Conservation (phyloP, 2,329 filamentous ascomycete species). For the Neospermospora avenae region DNA sequence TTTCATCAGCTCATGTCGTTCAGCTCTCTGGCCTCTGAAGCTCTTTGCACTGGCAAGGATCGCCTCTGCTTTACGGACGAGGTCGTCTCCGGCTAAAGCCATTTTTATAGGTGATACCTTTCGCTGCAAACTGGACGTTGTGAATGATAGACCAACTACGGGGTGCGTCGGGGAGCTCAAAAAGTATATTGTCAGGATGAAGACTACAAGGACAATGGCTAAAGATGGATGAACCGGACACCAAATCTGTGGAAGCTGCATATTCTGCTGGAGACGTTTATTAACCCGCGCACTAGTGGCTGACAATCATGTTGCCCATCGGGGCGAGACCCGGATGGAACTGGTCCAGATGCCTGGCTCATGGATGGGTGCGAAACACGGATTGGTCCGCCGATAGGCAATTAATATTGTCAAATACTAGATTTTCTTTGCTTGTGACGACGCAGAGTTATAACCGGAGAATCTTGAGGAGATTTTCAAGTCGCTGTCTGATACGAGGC, state of each 20-base stretch:
- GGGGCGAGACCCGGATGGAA: neutral
- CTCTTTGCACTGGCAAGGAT: constrained; percentile 13
- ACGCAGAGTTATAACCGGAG: no score
- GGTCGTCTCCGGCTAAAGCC: neutral
- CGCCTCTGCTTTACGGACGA: constrained; percentile 5
- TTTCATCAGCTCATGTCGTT: constrained; percentile 17
- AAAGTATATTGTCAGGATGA: neutral
- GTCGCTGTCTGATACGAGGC: no score
- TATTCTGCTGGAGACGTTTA: no score
- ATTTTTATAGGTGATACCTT: neutral
- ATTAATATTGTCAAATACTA: no score
- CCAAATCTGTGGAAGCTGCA: neutral
- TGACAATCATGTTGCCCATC: neutral
- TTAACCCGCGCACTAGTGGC: neutral
- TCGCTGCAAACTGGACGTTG: neutral
- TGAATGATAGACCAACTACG: no score
- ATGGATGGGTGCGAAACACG: neutral
- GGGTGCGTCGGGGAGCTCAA: neutral
- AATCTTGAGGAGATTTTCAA: no score
- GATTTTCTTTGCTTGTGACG: no score
- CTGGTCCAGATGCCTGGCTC: neutral
- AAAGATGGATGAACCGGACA: neutral
- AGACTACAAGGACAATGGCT: neutral
- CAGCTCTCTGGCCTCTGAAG: constrained; percentile 13
- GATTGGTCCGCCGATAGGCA: neutral